phyloP scores from a whole-genome alignment of 768 basidiomycete species.

The Trametes cinnabarina region DNA sequence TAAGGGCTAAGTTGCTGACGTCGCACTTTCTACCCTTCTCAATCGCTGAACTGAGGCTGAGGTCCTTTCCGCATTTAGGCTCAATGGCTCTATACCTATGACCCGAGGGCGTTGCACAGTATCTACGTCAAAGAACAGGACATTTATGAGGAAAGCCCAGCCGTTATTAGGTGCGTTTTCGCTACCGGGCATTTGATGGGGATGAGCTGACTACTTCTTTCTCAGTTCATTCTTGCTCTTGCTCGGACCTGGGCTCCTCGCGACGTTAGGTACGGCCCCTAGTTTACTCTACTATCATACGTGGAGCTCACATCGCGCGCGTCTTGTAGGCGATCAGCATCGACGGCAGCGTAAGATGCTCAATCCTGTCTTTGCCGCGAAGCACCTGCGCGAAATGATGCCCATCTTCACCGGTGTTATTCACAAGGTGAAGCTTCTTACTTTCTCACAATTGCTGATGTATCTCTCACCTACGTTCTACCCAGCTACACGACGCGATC shows the following conservation, averaged over 20 bases:
- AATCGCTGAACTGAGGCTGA: no score
- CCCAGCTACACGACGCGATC: not conserved
- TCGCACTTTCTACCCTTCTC: no score
- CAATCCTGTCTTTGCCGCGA: constrained; percentile 24
- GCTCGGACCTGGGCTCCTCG: constrained; percentile 19
- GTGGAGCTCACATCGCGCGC: not conserved
- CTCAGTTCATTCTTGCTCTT: not conserved
- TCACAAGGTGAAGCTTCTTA: constrained; percentile 1
- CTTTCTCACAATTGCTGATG: no score
- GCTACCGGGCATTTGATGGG: no score
- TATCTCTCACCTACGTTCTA: not conserved
- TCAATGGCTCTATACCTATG: constrained; percentile 12
- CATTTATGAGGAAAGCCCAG: constrained; percentile 7
- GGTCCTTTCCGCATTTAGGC: not conserved
- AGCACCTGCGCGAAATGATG: constrained; percentile 23
- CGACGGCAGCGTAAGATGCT: constrained; percentile 23
- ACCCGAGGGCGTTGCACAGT: constrained; percentile 18
- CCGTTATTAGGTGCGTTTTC: not conserved
- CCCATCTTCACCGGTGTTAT: constrained; percentile 23
- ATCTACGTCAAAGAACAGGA: constrained; percentile 23
- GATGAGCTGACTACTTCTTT: not conserved
- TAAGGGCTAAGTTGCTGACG: constrained; percentile 25
- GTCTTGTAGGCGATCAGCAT: constrained; percentile 11
- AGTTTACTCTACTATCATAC: no score
- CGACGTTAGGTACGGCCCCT: constrained; percentile 10